These are phyloP conservation scores for Emergomyces orientalis DNA, from an alignment of 2,329 filamentous ascomycete genomes.

Conservation along the genomic window DNA sequence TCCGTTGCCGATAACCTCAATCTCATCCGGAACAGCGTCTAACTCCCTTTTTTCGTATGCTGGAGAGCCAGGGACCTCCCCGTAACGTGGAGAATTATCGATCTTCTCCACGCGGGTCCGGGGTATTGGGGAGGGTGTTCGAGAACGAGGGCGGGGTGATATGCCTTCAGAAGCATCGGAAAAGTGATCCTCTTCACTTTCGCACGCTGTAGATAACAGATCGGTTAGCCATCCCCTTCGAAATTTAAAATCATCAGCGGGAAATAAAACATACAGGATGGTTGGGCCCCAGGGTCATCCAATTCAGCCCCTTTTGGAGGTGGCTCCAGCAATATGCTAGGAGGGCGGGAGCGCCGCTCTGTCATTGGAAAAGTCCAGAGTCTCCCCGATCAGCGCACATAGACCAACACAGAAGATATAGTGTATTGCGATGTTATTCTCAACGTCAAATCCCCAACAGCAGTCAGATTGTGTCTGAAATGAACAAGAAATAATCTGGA, in stretches of 20 bases:
- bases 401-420: conserved; percentile 12
- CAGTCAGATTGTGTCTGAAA: background rate
- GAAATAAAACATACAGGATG: conserved; percentile 38
- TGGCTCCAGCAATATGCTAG: conserved; percentile 41
- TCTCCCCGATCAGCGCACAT: conserved; percentile 14
- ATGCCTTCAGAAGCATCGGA: conserved; percentile 55
- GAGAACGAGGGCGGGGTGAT: conserved; percentile 30
- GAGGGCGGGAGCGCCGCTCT: conserved; percentile 28
- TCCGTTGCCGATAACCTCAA: conserved; percentile 48
- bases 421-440: background rate
- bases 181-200: conserved; percentile 53
- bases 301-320: conserved; percentile 48
- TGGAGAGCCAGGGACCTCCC: conserved; percentile 52
- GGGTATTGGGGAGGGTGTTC: conserved; percentile 46
- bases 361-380: conserved; percentile 25
- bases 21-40: conserved; percentile 55
- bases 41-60: conserved; percentile 50
- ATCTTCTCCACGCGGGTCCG: conserved; percentile 55
- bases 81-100: conserved; percentile 49
- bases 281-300: conserved; percentile 49
- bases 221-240: conserved; percentile 15
- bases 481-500: background rate
- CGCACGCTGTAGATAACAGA: conserved; percentile 33
- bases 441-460: background rate
- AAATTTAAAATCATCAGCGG: background rate